phyloP scores from a whole-genome alignment of 176 grass and related monocot genomes.

The Melocanna baccifera region DNA sequence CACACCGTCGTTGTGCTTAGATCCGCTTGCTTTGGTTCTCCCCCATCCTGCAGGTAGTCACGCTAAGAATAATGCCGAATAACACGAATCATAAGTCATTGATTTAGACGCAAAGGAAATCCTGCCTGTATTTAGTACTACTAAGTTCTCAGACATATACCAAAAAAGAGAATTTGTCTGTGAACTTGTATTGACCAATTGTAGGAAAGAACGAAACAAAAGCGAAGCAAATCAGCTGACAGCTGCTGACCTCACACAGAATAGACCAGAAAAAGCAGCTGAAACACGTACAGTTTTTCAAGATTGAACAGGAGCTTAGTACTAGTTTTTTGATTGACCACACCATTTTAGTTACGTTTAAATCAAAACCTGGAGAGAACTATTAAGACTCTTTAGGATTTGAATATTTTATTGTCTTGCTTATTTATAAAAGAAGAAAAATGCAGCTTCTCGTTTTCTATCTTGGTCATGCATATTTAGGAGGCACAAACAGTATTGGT shows the following conservation, averaged over 20 bases:
- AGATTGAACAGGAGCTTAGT: background rate
- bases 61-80: background rate
- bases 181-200: background rate
- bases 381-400: background rate
- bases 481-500: background rate
- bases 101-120: slow-evolving; percentile 2
- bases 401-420: background rate
- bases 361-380: background rate
- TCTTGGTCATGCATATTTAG: background rate
- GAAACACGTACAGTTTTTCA: background rate
- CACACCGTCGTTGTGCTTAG: background rate
- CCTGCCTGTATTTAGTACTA: background rate
- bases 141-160: background rate
- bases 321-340: background rate
- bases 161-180: background rate
- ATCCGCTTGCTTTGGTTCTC: background rate
- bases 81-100: background rate
- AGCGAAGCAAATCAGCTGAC: background rate
- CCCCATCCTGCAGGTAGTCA: background rate
- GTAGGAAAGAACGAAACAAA: background rate
- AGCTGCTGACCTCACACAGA: background rate
- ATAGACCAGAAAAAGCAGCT: background rate
- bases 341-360: background rate
- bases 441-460: background rate
- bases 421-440: background rate